These are phyloP conservation scores for Hypoxylon perforatum DNA, from an alignment of 495 filamentous ascomycete genomes.

Conservation along the genomic window DNA sequence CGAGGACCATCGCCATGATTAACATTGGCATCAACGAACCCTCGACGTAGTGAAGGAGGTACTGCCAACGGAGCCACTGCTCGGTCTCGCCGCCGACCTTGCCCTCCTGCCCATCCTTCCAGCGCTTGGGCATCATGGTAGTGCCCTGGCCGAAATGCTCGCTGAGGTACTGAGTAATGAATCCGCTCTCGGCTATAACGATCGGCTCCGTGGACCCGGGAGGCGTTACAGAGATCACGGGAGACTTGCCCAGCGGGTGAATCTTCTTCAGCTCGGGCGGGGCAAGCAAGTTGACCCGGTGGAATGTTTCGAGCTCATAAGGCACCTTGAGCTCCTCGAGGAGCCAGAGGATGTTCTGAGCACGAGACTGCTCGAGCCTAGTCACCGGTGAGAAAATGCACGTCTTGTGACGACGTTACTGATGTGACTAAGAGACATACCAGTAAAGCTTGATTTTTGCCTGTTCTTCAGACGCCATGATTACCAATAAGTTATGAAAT, in stretches of 20 bases:
- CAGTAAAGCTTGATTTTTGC: conserved; percentile 82
- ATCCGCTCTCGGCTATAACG: conserved; percentile 81
- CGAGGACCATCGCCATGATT: conserved; percentile 56
- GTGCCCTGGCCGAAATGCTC: conserved; percentile 70
- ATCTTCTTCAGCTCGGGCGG: conserved; percentile 77
- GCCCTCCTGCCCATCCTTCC: conserved; percentile 63
- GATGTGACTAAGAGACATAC: conserved; percentile 54
- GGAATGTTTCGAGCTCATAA: conserved; percentile 81
- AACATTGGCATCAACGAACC: conserved; percentile 73
- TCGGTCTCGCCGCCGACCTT: conserved; percentile 76
- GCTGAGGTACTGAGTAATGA: conserved; percentile 82
- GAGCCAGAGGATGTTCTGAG: conserved; percentile 89
- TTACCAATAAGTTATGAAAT: not conserved
- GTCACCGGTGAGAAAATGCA: conserved; percentile 14
- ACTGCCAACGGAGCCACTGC: conserved; percentile 79
- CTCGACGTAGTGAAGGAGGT: conserved; percentile 85
- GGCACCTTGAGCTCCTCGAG: conserved; percentile 83
- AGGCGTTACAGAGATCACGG: conserved; percentile 69
- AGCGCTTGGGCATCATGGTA: conserved; percentile 73
- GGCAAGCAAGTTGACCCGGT: conserved; percentile 71
- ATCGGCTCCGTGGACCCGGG: conserved; percentile 59
- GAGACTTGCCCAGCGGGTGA: conserved; percentile 88
- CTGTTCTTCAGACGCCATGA: conserved; percentile 48
- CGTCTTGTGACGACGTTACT: not conserved
- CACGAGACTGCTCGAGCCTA: conserved; percentile 82